These are phyloP conservation scores for Umbelopsis sp. DNA, from an alignment of 192 early-diverging fungal genomes.

Conservation along the genomic window DNA sequence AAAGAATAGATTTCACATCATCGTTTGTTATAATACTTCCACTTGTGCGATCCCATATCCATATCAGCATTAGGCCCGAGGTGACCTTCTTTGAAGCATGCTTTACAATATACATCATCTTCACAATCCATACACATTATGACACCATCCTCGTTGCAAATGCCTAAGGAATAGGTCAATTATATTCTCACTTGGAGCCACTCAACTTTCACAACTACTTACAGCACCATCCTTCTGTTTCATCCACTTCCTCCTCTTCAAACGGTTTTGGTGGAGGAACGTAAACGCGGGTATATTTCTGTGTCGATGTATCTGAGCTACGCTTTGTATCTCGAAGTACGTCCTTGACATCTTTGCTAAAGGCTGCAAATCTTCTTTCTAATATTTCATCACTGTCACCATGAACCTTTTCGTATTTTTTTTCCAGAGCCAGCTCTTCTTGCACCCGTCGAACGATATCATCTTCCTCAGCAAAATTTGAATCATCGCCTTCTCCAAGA, in stretches of 20 bases:
- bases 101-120: constrained; percentile 30
- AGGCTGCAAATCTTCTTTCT: constrained; percentile 17
- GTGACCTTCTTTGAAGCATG: constrained; percentile 34
- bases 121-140: constrained; percentile 30
- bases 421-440: constrained; percentile 21
- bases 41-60: constrained; percentile 27
- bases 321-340: not conserved
- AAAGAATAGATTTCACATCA: not conserved
- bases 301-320: too few relatives aligned
- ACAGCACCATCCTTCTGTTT: constrained; percentile 27
- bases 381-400: constrained; percentile 19
- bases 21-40: not conserved
- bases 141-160: constrained; percentile 37
- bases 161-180: constrained; percentile 13
- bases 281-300: constrained; percentile 1
- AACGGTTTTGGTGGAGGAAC: constrained; percentile 22
- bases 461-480: not conserved
- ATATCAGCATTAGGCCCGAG: constrained; percentile 19
- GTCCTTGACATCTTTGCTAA: constrained; percentile 4
- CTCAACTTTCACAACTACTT: not conserved
- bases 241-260: constrained; percentile 20
- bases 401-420: constrained; percentile 10
- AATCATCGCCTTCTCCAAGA: constrained; percentile 1
- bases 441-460: constrained; percentile 5
- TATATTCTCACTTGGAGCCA: not conserved